phyloP scores from a whole-genome alignment of 345 rosid genomes.

The Salix arbutifolia region DNA sequence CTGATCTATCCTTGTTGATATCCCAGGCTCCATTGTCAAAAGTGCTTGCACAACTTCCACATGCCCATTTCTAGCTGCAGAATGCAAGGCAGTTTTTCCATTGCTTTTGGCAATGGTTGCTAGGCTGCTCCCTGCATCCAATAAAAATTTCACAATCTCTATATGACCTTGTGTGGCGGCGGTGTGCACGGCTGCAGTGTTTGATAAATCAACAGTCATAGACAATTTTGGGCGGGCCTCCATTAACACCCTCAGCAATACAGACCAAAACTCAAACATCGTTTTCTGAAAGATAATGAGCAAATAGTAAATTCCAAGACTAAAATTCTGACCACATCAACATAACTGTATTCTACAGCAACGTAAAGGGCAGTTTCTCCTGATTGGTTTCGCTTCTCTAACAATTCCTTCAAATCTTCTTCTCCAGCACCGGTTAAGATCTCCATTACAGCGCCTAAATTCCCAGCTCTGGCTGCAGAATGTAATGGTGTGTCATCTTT shows the following conservation, averaged over 20 bases:
- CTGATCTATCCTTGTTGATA: constrained; percentile 62
- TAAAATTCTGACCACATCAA: constrained; percentile 65
- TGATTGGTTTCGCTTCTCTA: constrained; percentile 75
- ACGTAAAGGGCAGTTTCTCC: constrained; percentile 95
- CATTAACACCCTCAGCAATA: constrained; percentile 42
- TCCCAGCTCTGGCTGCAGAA: constrained; percentile 70
- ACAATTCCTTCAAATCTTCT: constrained; percentile 42
- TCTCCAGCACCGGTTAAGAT: constrained; percentile 42
- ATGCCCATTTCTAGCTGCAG: constrained; percentile 89
- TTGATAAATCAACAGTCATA: constrained; percentile 88
- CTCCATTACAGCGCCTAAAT: constrained; percentile 44
- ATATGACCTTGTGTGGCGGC: constrained; percentile 90
- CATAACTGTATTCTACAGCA: constrained; percentile 78
- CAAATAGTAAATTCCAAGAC: background rate
- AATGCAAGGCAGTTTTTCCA: constrained; percentile 87
- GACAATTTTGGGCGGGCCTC: constrained; percentile 78
- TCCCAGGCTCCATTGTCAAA: constrained; percentile 52
- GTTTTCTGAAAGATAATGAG: background rate
- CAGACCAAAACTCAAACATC: background rate
- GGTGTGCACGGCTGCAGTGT: constrained; percentile 84
- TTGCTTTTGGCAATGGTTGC: constrained; percentile 83
- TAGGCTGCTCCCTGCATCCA: constrained; percentile 72
- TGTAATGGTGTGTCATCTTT: constrained; percentile 74
- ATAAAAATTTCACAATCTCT: constrained; percentile 58
- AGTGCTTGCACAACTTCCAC: constrained; percentile 66